Percentiles rank a stretch among this genome's conserved stretches.
These are phyloP conservation scores for Penicillium riverlandense DNA, from an alignment of 495 filamentous ascomycete species.

Conservation along the genomic window DNA sequence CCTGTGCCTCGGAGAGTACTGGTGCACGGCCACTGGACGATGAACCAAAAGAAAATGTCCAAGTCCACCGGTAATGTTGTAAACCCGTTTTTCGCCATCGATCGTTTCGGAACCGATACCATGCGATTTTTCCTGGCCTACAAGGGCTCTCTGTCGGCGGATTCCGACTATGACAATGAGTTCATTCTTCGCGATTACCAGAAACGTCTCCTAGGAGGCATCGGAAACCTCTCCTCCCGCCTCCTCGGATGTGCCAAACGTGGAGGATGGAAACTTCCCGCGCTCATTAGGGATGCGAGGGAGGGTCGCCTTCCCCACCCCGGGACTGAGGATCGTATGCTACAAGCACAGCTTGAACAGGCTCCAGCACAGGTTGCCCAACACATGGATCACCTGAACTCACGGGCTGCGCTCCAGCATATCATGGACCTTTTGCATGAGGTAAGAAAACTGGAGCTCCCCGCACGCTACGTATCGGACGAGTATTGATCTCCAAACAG, in stretches of 20 bases:
- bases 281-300: conserved; percentile 41
- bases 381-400: conserved; percentile 59
- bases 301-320: conserved; percentile 22
- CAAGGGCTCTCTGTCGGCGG: conserved; percentile 65
- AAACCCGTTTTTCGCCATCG: conserved; percentile 86
- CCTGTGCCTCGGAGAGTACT: conserved; percentile 77
- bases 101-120: conserved; percentile 78
- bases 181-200: conserved; percentile 71
- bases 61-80: conserved; percentile 94
- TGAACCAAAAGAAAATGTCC: conserved; percentile 86
- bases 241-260: conserved; percentile 53
- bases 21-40: conserved; percentile 91
- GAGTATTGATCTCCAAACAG: conserved; percentile 30
- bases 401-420: conserved; percentile 54
- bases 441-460: conserved; percentile 22
- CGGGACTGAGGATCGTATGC: conserved; percentile 19
- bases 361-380: conserved; percentile 34
- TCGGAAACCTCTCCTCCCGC: conserved; percentile 74
- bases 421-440: conserved; percentile 58
- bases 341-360: conserved; percentile 25
- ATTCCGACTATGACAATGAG: conserved; percentile 77
- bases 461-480: conserved; percentile 5
- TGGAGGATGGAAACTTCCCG: conserved; percentile 47
- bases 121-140: conserved; percentile 83
- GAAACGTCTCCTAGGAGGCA: conserved; percentile 59